phyloP scores from a whole-genome alignment of 306 rosid species.

The Castanospermum australe region DNA sequence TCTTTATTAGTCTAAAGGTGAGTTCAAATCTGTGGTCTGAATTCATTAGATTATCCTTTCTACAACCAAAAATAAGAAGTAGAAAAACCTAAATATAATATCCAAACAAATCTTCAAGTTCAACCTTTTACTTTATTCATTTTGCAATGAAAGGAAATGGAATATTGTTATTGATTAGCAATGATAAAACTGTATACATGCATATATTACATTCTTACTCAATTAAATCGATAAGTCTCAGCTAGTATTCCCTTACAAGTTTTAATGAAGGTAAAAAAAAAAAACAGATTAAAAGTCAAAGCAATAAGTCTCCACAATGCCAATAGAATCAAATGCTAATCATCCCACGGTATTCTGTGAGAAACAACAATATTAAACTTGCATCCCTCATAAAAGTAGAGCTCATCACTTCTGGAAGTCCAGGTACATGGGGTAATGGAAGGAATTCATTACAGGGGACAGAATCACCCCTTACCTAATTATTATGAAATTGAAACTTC shows the following conservation, averaged over 20 bases:
- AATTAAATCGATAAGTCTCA: neutral
- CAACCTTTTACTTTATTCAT: neutral
- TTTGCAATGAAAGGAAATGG: neutral
- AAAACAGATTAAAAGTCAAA: constrained; percentile 2
- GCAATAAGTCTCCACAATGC: neutral
- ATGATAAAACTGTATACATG: neutral
- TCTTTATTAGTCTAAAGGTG: neutral
- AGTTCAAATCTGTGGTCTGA: neutral
- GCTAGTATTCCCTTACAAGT: neutral
- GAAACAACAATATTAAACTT: neutral
- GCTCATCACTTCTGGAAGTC: neutral
- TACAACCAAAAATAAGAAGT: neutral
- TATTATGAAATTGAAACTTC: neutral
- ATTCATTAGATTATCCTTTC: neutral
- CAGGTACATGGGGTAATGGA: neutral
- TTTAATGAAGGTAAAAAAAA: neutral
- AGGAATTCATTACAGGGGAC: neutral
- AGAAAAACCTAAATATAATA: neutral
- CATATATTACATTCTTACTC: neutral
- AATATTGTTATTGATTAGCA: neutral
- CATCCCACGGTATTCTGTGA: neutral
- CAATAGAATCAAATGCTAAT: constrained; percentile 6
- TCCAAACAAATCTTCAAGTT: neutral
- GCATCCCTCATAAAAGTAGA: neutral
- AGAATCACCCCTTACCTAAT: neutral